Evolutionary conservation across 495 filamentous ascomycete species (phyloP), one percentile per base, ranked within the genome.

Genomic region (Glonium stellatum): DNA sequence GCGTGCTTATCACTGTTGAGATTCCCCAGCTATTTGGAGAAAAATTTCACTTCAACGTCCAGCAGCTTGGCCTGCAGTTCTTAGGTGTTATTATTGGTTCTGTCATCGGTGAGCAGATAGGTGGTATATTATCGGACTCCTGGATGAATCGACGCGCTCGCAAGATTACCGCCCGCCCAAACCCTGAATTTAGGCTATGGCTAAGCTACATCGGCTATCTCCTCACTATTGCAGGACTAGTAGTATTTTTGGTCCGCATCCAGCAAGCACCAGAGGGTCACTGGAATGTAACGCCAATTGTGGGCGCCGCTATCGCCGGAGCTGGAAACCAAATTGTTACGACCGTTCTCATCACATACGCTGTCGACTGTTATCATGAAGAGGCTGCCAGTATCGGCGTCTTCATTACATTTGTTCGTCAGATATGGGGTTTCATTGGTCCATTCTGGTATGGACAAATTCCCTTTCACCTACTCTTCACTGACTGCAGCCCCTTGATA

Each of bases 371-470:
- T 55, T 75, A 81, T 54, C 77, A 66, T 0, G 69, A 77, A 23
- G 76, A 81, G 37, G 71, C 79, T 1, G 76, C 73, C 0, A 77
- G 76, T 62, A 75, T 83, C 3, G 81, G 81, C 34, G 80, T 84
- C 4, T 82, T 82, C 55, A 78, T 83, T 50, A 82, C 73, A 0
- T 77, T 82, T 56, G 72, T 82, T 31, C 67, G 80, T 9, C 75
- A 78, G 55, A 76, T 72, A 22, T 82, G 79, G 79, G 79, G 79
- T 0, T 83, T 83, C 64, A 76, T 83, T 59, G 80, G 80, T 21
- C 78, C 77, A 5, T 82, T 82, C 64, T 82, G 78, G 77, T 80
- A 37, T 21, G 48, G 70, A 62, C 46, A 0, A n/a, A 13, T 37
- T 34, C n/a, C 19, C 6, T 37, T 22, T 9, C 3, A 5, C 42